phyloP scores from a whole-genome alignment of 257 asterid genomes.

The Avicennia marina region DNA sequence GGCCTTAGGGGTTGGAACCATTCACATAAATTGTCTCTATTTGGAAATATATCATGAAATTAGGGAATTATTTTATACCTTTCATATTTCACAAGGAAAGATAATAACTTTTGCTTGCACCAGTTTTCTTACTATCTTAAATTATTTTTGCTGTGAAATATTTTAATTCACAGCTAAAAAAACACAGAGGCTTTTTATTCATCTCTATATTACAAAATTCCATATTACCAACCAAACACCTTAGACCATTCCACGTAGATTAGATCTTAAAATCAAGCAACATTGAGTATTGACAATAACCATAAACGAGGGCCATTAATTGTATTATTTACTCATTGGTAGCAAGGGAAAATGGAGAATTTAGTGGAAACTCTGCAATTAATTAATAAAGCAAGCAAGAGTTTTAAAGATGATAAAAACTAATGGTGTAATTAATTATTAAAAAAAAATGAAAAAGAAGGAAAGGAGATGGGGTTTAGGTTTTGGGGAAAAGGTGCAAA shows the following conservation, averaged over 20 bases:
- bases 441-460: too few species aligned
- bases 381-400: slow-evolving; percentile 1
- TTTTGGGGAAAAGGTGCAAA: not conserved
- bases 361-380: slow-evolving; percentile 7
- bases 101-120: not conserved
- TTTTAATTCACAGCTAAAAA: not conserved
- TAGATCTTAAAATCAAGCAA: too few species aligned
- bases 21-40: not conserved
- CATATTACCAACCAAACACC: not conserved
- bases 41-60: slow-evolving; percentile 18
- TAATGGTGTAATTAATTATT: slow-evolving; percentile 7
- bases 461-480: slow-evolving; percentile 17
- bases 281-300: not conserved
- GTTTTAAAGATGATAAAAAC: not conserved
- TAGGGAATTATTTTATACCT: not conserved
- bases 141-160: too few species aligned
- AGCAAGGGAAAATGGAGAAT: slow-evolving; percentile 7
- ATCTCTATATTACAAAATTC: not conserved
- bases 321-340: not conserved
- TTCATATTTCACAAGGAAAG: not conserved
- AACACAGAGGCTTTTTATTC: not conserved
- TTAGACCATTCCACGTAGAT: too few species aligned
- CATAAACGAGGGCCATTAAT: not conserved
- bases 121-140: not conserved
- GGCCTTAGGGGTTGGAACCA: slow-evolving; percentile 6